Base-by-base conservation (phyloP, 1,284 basidiomycete genomes). In the Ustilago xerochloae region DNA sequence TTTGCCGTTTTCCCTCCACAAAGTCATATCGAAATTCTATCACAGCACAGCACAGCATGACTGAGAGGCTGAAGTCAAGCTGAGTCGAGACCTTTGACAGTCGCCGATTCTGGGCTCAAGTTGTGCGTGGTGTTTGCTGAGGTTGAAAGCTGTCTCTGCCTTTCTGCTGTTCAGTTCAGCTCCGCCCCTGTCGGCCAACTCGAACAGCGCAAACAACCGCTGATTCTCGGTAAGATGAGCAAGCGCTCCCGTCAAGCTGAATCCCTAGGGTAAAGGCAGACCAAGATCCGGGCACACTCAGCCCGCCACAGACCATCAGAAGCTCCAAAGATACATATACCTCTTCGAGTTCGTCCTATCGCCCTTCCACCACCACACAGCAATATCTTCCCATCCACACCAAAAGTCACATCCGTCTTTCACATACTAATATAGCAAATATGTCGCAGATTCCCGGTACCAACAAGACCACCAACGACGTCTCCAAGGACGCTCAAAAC, bases 401-500 rank as follows among this genome's bases (percentile, higher is more conserved):
- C 2, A 20, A 16, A 2, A 43, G 7, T 26, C 49, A 8, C 41
- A 35, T n/a, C 35, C 35, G 13, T 43, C 22, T 15, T 32, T 36
- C 41, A 32, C 15, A n/a, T n/a, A n/a, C n/a, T n/a, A 33, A 39
- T 29, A 52, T 41, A 41, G 16, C 45, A 53, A 68, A 48, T 36
- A 75, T 70, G 66, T 75, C 72, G 62, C 55, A 62, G 36, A 47
- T 75, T 45, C 71, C 71, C 53, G 66, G 66, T 28, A 75, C 66
- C 59, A 69, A 66, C 71, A 75, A 63, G 61, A 75, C 55, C 51
- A 64, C 70, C 55, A 56, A 63, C 61, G 58, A 73, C 70, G 53
- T 68, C 30, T 52, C 52, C 43, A 73, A 73, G 70, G 62, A 73
- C 57, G 64, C 70, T 35, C 70, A 68, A 61, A 64, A 64, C 60